A percentile compares a stretch with the other conserved stretches of the same genome.
Evolutionary conservation across 108 stramenopile genomes (phyloP).

Genomic region (Stephanodiscus triporus): DNA sequence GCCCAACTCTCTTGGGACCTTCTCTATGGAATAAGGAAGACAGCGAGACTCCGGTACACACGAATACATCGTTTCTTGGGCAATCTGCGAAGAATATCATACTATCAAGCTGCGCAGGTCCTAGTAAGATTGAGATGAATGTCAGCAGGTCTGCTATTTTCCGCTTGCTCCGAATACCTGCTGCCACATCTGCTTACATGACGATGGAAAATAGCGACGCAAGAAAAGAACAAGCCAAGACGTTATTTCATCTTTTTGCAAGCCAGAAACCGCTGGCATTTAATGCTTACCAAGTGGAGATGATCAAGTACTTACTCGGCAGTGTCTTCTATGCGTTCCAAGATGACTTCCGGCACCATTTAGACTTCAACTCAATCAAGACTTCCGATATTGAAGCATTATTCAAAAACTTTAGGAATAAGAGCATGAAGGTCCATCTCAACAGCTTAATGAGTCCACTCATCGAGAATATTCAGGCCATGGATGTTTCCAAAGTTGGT

Average conservation of each 20-base stretch:
- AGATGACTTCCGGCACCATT: constrained; percentile 19
- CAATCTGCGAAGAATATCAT: constrained; percentile 21
- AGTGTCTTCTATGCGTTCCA: constrained; percentile 34
- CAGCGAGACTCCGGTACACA: constrained; percentile 6
- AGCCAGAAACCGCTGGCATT: not conserved
- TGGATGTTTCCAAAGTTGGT: constrained; percentile 38
- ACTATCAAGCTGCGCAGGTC: constrained; percentile 41
- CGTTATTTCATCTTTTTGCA: constrained; percentile 54
- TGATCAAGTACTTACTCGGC: constrained; percentile 39
- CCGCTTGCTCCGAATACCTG: constrained; percentile 37
- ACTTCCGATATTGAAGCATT: constrained; percentile 16
- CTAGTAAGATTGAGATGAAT: constrained; percentile 37
- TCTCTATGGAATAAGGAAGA: constrained; percentile 61
- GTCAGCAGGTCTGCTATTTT: constrained; percentile 37
- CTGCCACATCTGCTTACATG: constrained; percentile 37
- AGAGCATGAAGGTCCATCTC: constrained; percentile 21
- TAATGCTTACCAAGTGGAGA: constrained; percentile 10
- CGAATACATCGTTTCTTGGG: constrained; percentile 21
- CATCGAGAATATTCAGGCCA: constrained; percentile 39
- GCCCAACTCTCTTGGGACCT: constrained; percentile 51
- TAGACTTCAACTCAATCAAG: constrained; percentile 10
- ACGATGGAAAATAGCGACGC: constrained; percentile 79
- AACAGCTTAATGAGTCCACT: constrained; percentile 50
- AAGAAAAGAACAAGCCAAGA: constrained; percentile 61
- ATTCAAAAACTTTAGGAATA: constrained; percentile 34